These are phyloP conservation scores for Erythrobasidium yunnanense DNA, from an alignment of 768 basidiomycete genomes.

Conservation along the genomic window DNA sequence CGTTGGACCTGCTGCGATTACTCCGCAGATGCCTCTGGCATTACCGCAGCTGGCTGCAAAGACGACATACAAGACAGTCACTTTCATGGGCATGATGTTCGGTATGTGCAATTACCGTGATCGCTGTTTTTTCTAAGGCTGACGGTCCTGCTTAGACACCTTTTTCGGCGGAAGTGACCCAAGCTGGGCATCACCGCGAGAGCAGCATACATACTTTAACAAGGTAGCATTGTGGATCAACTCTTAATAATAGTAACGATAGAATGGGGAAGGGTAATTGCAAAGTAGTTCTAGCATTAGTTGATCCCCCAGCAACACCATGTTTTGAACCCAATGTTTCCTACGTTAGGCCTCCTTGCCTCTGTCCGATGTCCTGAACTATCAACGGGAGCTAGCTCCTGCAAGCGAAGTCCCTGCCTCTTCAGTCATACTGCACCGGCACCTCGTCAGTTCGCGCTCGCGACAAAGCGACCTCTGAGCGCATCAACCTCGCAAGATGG, in stretches of 20 bases:
- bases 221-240: conserved; percentile 28
- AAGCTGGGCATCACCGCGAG: conserved; percentile 16
- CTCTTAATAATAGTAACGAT: neutral
- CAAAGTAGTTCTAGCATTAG: too few relatives aligned
- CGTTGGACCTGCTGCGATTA: neutral
- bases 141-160: conserved; percentile 20
- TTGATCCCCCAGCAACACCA: too few relatives aligned
- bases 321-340: conserved; percentile 11
- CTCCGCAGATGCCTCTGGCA: neutral
- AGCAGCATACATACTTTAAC: conserved; percentile 35
- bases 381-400: conserved; percentile 38
- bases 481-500: neutral
- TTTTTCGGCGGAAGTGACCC: conserved; percentile 33
- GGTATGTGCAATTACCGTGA: neutral
- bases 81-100: conserved; percentile 26
- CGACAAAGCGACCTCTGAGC: neutral
- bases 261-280: too few relatives aligned
- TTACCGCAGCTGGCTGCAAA: conserved; percentile 15
- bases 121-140: neutral
- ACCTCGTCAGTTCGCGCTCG: neutral
- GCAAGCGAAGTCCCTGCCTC: conserved; percentile 51
- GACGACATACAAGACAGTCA: conserved; percentile 5
- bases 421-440: conserved; percentile 51
- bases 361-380: conserved; percentile 26
- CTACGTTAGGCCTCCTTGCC: conserved; percentile 15